Evolutionary conservation across 164 flowering plant species (phyloP).

Genomic region (Macadamia integrifolia): DNA sequence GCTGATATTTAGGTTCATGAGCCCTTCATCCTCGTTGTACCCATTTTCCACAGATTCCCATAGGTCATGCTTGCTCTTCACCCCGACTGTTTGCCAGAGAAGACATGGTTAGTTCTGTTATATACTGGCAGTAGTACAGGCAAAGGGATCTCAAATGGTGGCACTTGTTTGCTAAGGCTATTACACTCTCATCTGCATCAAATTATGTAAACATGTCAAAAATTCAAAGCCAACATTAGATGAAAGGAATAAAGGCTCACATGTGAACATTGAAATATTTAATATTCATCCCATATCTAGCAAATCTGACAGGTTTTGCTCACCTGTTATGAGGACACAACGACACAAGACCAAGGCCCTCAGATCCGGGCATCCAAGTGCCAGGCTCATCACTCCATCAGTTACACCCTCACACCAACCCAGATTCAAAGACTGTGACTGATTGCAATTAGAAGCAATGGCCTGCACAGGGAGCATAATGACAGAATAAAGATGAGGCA

Average conservation of each 20-base stretch:
- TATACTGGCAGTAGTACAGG: constrained; percentile 85
- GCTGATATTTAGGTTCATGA: constrained; percentile 82
- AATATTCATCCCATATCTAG: too few relatives aligned
- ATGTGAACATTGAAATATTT: too few relatives aligned
- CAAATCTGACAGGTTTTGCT: too few relatives aligned
- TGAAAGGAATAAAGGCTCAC: too few relatives aligned
- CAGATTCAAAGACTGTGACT: constrained; percentile 28
- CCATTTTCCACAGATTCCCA: constrained; percentile 48
- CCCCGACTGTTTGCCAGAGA: constrained; percentile 69
- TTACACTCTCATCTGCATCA: constrained; percentile 78
- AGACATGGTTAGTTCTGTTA: constrained; percentile 91
- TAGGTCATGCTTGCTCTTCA: constrained; percentile 43
- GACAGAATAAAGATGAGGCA: too few relatives aligned
- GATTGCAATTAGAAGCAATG: constrained; percentile 46
- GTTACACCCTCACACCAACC: constrained; percentile 36
- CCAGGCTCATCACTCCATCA: constrained; percentile 57
- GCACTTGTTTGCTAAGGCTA: constrained; percentile 79
- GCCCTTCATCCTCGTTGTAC: constrained; percentile 57
- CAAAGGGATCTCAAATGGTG: constrained; percentile 13
- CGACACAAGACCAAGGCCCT: too few relatives aligned
- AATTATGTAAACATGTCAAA: too few relatives aligned
- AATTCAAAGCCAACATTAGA: too few relatives aligned
- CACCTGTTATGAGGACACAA: too few relatives aligned
- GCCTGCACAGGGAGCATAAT: constrained; percentile 1
- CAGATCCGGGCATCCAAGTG: too few relatives aligned